Base-by-base conservation (phyloP, 108 stramenopile genomes). In the Nitzschia putrida region DNA sequence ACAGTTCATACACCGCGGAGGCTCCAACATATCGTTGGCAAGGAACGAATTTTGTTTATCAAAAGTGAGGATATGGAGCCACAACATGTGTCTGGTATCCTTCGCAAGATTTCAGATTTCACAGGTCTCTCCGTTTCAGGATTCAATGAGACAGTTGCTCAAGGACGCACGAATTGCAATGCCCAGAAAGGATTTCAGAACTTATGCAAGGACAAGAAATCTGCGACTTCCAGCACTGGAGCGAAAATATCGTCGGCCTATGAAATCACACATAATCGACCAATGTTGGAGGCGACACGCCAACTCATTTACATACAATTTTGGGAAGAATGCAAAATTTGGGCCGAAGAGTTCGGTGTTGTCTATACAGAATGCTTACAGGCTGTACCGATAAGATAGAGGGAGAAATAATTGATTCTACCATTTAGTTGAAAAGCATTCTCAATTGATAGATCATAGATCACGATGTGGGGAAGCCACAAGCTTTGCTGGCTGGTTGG, bases 271-370 rank as follows among this genome's bases (percentile, higher is more conserved):
- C 14, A 24, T 1, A 26, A 44, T 21, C 54, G 68, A 41, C 39
- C 39, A 20, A 56, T 69, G 56, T 12, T 69, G 18, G 26, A 40
- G 18, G 22, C 41, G 4, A 69, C 68, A 9, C 49, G 56, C 8
- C 23, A 56, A 47, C 37, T 69, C 18, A 57, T 69, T 9, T 69
- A 69, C 50, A 14, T 69, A 0, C 55, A 57, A 29, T 57, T 69
- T 43, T 23, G 21, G 10, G 68, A 69, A 57, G 68, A 69, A 43
- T 69, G 68, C 21, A n/a, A 57, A 0, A 42, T 69, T 21, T 69
- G 68, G 68, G 39, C 25, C 38, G 23, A 57, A 57, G 56, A 69
- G 22, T 69, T 69, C 42, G 56, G 21, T n/a, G 44, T 57, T 21
- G 68, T 39, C 22, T 69, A 69, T 21, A 1, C 16, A 22, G 25